phyloP scores from a whole-genome alignment of 352 stramenopile species.

The Halophytophthora polymorphica region DNA sequence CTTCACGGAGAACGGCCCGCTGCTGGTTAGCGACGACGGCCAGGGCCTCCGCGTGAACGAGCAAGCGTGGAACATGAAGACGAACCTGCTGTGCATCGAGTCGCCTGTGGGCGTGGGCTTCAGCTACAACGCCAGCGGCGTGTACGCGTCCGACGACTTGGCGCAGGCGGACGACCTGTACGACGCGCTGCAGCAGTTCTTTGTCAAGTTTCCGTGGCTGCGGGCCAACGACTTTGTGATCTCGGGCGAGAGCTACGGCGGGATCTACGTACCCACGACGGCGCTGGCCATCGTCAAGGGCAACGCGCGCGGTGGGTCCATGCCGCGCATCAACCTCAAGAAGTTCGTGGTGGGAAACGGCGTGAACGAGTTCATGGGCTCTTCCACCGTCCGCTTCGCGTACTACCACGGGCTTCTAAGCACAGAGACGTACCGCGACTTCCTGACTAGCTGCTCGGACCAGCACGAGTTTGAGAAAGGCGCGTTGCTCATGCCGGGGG shows the following conservation, averaged over 20 bases:
- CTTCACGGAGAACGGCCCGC: constrained; percentile 68
- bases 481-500: constrained; percentile 9
- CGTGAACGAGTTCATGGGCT: constrained; percentile 56
- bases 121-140: constrained; percentile 51
- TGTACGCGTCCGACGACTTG: constrained; percentile 76
- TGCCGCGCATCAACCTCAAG: constrained; percentile 62
- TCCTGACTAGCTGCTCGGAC: constrained; percentile 45
- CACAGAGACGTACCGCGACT: constrained; percentile 56
- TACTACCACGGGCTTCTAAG: constrained; percentile 81
- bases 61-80: constrained; percentile 54
- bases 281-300: constrained; percentile 55
- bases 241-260: constrained; percentile 75
- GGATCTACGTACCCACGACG: constrained; percentile 73
- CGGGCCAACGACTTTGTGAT: constrained; percentile 77
- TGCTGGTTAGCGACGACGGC: constrained; percentile 60
- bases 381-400: constrained; percentile 67
- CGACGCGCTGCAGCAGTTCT: constrained; percentile 80
- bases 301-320: constrained; percentile 21
- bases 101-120: constrained; percentile 67
- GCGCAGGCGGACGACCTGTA: constrained; percentile 77
- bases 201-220: constrained; percentile 81
- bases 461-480: constrained; percentile 47
- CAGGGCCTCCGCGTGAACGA: constrained; percentile 39
- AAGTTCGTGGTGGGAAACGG: constrained; percentile 87
- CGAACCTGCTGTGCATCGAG: constrained; percentile 61